Evolutionary conservation across 441 rosid genomes (phyloP).

Genomic region (Arabidopsis hybrid): DNA sequence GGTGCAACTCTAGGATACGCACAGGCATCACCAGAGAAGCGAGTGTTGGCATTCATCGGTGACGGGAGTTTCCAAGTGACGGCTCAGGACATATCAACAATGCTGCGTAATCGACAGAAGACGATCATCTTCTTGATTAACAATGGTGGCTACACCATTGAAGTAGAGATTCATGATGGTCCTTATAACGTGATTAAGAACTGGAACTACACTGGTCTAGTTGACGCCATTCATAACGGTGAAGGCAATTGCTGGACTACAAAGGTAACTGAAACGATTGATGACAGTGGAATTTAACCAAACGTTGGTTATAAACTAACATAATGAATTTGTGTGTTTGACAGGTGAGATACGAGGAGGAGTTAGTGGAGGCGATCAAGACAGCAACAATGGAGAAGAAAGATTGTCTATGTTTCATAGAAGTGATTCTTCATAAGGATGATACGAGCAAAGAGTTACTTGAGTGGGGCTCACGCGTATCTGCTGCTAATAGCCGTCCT

Average conservation of each 20-base stretch:
- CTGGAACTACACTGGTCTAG: conserved; percentile 54
- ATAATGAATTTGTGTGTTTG: background rate
- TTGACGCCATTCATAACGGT: conserved; percentile 54
- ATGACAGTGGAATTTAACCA: background rate
- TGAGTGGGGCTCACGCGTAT: conserved; percentile 48
- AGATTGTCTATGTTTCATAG: conserved; percentile 52
- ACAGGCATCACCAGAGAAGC: conserved; percentile 45
- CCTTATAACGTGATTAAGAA: conserved; percentile 59
- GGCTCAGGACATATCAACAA: conserved; percentile 13
- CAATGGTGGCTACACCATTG: conserved; percentile 57
- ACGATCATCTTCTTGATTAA: conserved; percentile 53
- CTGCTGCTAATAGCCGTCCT: conserved; percentile 46
- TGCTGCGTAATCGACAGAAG: conserved; percentile 30
- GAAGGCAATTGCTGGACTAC: conserved; percentile 53
- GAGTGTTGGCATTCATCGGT: conserved; percentile 22
- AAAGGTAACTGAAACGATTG: background rate
- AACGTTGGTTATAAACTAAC: background rate
- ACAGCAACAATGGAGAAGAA: conserved; percentile 46
- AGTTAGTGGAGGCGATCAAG: conserved; percentile 32
- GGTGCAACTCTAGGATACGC: conserved; percentile 57
- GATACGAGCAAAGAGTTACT: conserved; percentile 48
- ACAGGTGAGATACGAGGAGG: conserved; percentile 20
- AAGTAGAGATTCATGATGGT: conserved; percentile 57
- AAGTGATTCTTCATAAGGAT: conserved; percentile 50
- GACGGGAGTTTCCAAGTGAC: conserved; percentile 32